Evolutionary conservation across 371 early-diverging fungal genomes (phyloP), one percentile per base, ranked within the genome.

Genomic region (Catenaria anguillulae): DNA sequence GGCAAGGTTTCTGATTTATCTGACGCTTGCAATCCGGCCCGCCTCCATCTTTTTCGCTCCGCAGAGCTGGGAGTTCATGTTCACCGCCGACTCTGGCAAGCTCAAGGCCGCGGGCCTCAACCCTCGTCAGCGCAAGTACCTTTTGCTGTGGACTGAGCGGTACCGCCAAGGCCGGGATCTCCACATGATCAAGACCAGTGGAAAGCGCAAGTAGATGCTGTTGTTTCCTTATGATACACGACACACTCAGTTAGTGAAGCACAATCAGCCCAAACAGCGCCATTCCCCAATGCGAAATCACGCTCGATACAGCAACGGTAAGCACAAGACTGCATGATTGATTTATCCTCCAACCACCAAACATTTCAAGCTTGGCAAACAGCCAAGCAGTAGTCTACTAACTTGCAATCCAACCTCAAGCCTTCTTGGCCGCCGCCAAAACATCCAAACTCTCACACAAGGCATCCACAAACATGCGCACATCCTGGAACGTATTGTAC

Each of bases 401-500:
- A 19, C 45, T 2, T 19, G 21, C 8, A 43, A 17, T 13, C 52
- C 29, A 26, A 26, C 26, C 1, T 0, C 1, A 31, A 24, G 21
- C 46, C 8, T 8, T 24, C 21, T 24, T 26, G n/a, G n/a, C 5
- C 33, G 17, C n/a, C 2, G 35, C 56, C 8, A 56, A 12, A 0
- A 24, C 37, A 24, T 56, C 23, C 23, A 56, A 24, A 24, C n/a
- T 10, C 37, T 56, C 37, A 10, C 10, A 8, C 6, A 60, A 33
- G 23, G 48, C 33, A 12, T 31, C n/a, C 10, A 71, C 68, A 46
- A 70, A 73, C 48, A 50, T 17, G 56, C 62, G 68, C 35, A 90
- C 87, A 62, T 97, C 97, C 55, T 66, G 71, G 71, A 88, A 96
- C 4, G 83, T 79, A 70, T 89, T 89, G 71, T 94, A 94, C 36